Evolutionary conservation across 495 filamentous ascomycete genomes (phyloP).

Genomic region (Neurospora intermedia): DNA sequence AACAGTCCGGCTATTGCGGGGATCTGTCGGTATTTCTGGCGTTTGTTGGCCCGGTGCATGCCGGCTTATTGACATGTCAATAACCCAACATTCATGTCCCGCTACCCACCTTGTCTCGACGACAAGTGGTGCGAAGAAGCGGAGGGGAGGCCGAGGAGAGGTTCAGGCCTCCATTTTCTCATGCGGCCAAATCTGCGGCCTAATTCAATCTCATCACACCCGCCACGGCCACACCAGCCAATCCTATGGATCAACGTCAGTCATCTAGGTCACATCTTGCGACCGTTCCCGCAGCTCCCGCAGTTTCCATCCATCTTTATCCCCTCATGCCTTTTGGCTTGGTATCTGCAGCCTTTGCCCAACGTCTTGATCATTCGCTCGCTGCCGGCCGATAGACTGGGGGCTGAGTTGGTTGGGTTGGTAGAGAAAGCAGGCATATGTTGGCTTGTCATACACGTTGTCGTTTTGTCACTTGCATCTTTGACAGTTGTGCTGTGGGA

Average conservation of each 20-base stretch:
- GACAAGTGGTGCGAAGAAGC: not conserved
- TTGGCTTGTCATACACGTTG: not conserved
- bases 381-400: not conserved
- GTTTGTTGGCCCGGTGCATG: not conserved
- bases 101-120: not conserved
- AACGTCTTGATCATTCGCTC: not conserved
- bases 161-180: slow-evolving; percentile 1
- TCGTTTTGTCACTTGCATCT: not conserved
- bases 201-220: not conserved
- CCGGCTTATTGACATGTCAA: not conserved
- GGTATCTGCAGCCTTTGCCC: not conserved
- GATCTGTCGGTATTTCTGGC: not conserved
- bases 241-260: not conserved
- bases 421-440: not conserved
- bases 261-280: not conserved
- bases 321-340: not conserved
- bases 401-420: not conserved
- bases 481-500: not conserved
- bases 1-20: not conserved
- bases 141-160: not conserved
- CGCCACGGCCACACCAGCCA: not conserved
- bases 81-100: not conserved
- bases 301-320: not conserved
- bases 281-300: not conserved
- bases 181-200: slow-evolving; percentile 26